Evolutionary conservation across 2,329 filamentous ascomycete genomes (phyloP), one percentile per base, ranked within the genome.

Genomic region (Sporothrix pseudoabietina): DNA sequence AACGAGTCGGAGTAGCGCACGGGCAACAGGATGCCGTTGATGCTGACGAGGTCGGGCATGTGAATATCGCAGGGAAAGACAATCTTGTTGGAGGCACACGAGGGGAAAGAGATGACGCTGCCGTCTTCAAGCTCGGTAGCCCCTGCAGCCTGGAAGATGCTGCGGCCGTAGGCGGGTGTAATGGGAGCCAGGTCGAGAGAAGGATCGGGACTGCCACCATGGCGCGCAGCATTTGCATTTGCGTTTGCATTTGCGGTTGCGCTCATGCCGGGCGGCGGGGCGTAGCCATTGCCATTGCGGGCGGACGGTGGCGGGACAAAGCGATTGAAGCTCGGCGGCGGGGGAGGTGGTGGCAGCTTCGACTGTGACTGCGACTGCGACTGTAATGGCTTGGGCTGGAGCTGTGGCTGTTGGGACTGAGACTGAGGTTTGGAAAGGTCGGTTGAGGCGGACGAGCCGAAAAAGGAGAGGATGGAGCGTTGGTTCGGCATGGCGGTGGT

Each of bases 1-100:
- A 91, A 91, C 66, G 84, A 83, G 79, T 91, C 89, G 3, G 88
- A 85, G 79, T 91, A 92, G 79, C 83, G 82, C 74, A 91, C 87
- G 69, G 87, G 88, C 0, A 92, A 87, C 71, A 91, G 85, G 69
- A 91, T 85, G 61, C 87, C 82, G 80, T 90, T 91, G 80, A 92
- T 90, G 77, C 89, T 87, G 54, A 87, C 88, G 6, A 92, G 84
- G 61, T 87, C 84, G 73, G 86, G 82, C 73, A 91, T 81, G 80
- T 91, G 88, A 63, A 82, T 78, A 61, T 83, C 79, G 70, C 79
- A 77, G 75, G 81, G 74, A n/a, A 73, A 65, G 19, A 68, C 73
- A 6, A 77, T 73, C 57, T 49, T 76, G 80, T 75, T 77, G 54
- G 74, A 73, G 59, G 74, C 72, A 47, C 69, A 68, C 71, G 73